Evolutionary conservation across 2,329 filamentous ascomycete genomes (phyloP).

Genomic region (Epicoccum nigrum): DNA sequence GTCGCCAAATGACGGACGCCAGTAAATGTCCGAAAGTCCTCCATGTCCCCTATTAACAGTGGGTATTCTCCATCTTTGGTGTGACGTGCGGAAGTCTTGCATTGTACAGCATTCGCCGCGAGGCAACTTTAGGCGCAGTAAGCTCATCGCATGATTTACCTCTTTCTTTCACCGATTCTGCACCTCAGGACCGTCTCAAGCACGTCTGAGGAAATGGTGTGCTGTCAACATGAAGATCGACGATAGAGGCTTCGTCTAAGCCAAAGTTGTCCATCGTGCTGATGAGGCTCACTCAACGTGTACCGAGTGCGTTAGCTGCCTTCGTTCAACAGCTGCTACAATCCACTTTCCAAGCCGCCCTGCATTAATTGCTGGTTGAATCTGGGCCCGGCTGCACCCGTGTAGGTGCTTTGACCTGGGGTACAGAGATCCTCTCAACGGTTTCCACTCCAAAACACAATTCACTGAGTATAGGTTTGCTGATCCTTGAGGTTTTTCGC

Average conservation of each 20-base stretch:
- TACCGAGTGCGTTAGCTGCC: constrained; percentile 6
- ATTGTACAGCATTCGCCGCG: constrained; percentile 8
- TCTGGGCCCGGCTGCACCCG: neutral
- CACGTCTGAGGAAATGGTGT: constrained; percentile 1
- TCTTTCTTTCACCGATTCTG: neutral
- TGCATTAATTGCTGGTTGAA: constrained; percentile 9
- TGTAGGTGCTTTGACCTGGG: constrained; percentile 7
- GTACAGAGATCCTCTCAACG: constrained; percentile 6
- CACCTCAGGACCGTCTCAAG: neutral
- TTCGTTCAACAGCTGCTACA: constrained; percentile 9
- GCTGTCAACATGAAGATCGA: constrained; percentile 8
- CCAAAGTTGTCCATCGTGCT: constrained; percentile 2
- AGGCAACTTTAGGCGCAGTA: constrained; percentile 1
- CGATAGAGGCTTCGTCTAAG: constrained; percentile 2
- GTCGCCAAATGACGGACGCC: constrained; percentile 3
- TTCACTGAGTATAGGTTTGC: neutral
- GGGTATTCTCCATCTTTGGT: constrained; percentile 2
- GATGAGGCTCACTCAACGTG: constrained; percentile 15
- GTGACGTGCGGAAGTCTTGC: constrained; percentile 4
- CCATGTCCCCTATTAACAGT: neutral
- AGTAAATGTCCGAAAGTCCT: constrained; percentile 1
- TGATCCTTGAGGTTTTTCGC: neutral
- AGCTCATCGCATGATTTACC: constrained; percentile 8
- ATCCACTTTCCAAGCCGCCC: constrained; percentile 6
- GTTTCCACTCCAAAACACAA: neutral